Evolutionary conservation across 2,329 filamentous ascomycete species (phyloP).

Genomic region (Fusarium keratoplasticum): DNA sequence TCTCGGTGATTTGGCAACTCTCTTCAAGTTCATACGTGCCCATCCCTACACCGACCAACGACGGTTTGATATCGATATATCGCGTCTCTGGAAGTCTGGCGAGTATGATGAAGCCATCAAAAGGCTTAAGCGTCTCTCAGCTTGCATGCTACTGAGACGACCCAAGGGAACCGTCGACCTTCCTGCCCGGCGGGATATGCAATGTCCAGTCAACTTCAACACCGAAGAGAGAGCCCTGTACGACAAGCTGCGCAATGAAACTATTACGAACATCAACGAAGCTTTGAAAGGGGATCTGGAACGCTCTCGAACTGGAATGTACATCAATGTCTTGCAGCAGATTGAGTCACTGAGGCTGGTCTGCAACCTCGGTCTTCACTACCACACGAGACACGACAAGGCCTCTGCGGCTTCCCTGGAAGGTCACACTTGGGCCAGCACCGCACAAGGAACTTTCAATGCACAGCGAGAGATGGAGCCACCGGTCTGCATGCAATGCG

Average conservation of each 20-base stretch:
- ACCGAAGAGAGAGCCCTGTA: conserved; percentile 52
- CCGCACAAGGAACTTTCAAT: conserved; percentile 52
- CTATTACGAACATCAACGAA: conserved; percentile 50
- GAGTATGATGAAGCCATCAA: conserved; percentile 51
- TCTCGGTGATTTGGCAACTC: conserved; percentile 54
- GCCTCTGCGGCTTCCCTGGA: not conserved
- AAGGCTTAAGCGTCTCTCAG: conserved; percentile 53
- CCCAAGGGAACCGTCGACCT: conserved; percentile 53
- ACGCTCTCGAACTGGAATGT: conserved; percentile 30
- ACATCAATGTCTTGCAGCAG: conserved; percentile 56
- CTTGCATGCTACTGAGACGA: conserved; percentile 54
- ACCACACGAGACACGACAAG: conserved; percentile 46
- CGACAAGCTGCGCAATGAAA: conserved; percentile 41
- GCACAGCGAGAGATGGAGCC: conserved; percentile 43
- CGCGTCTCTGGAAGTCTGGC: conserved; percentile 52
- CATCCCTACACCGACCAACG: conserved; percentile 51
- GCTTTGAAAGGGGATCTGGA: conserved; percentile 41
- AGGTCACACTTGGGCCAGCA: conserved; percentile 18
- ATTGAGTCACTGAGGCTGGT: conserved; percentile 59
- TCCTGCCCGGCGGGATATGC: conserved; percentile 49
- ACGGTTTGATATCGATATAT: conserved; percentile 30
- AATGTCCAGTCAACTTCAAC: conserved; percentile 51
- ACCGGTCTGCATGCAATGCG: conserved; percentile 46
- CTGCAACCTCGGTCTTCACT: conserved; percentile 59
- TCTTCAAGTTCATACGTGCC: conserved; percentile 57